Conservation (phyloP, 2,329 filamentous ascomycete genomes). For the Arthrobotrys sphaeroides region DNA sequence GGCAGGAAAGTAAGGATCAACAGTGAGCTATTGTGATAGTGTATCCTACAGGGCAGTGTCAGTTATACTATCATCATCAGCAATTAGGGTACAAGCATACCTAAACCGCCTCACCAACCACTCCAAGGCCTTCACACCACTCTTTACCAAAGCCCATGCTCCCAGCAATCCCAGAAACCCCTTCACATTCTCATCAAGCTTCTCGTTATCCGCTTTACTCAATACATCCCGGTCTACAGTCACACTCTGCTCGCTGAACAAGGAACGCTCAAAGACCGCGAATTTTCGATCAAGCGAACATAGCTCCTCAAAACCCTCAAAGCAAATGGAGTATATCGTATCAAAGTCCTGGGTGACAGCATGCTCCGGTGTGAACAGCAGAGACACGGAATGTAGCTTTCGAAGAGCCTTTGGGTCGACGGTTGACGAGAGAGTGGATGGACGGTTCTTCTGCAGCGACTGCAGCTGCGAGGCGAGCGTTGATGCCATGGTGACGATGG, state of each 20-base stretch:
- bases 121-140: constrained; percentile 89
- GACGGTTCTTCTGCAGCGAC: constrained; percentile 84
- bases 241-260: constrained; percentile 96
- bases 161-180: constrained; percentile 83
- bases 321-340: constrained; percentile 83
- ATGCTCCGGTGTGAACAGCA: constrained; percentile 88
- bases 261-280: constrained; percentile 73
- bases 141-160: constrained; percentile 79
- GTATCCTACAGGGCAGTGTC: constrained; percentile 69
- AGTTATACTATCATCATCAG: not conserved
- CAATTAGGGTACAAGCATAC: constrained; percentile 64
- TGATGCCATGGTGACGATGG: constrained; percentile 72
- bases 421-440: constrained; percentile 80
- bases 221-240: constrained; percentile 86
- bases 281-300: constrained; percentile 87
- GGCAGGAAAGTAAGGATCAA: constrained; percentile 88
- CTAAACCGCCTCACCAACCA: constrained; percentile 92
- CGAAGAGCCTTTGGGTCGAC: constrained; percentile 81
- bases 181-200: constrained; percentile 80
- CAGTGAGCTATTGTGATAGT: constrained; percentile 84
- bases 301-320: constrained; percentile 88
- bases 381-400: constrained; percentile 87
- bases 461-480: constrained; percentile 93
- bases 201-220: constrained; percentile 80
- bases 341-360: constrained; percentile 91